These are phyloP conservation scores for Trametes meyenii DNA, from an alignment of 768 basidiomycete genomes.

Conservation along the genomic window DNA sequence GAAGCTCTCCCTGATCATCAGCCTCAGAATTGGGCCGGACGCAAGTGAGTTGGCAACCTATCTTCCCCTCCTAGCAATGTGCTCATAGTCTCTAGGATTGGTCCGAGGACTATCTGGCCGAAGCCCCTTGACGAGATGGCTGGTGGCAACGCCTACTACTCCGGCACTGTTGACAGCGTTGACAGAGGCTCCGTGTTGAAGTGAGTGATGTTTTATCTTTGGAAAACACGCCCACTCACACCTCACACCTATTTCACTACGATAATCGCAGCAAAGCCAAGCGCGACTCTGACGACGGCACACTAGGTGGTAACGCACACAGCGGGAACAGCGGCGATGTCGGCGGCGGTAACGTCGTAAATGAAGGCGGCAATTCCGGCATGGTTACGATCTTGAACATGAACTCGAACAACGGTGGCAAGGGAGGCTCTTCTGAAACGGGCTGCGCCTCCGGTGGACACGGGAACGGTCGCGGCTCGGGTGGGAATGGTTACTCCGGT, in stretches of 20 bases:
- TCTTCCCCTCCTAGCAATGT: not conserved
- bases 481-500: slow-evolving; percentile 16
- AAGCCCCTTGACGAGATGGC: slow-evolving; percentile 24
- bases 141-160: slow-evolving; percentile 29
- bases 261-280: not conserved
- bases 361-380: slow-evolving; percentile 27
- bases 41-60: slow-evolving; percentile 6
- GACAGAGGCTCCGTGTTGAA: not conserved
- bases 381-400: slow-evolving; percentile 35
- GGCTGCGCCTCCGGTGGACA: slow-evolving; percentile 32
- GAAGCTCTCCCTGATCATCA: slow-evolving; percentile 9
- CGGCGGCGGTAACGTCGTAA: slow-evolving; percentile 27
- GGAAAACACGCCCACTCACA: not conserved
- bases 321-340: slow-evolving; percentile 30
- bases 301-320: slow-evolving; percentile 33
- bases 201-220: not conserved
- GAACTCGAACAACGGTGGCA: slow-evolving; percentile 36
- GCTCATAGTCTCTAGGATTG: not conserved
- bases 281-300: slow-evolving; percentile 28
- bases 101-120: not conserved
- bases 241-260: not conserved
- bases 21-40: not conserved
- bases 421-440: slow-evolving; percentile 31
- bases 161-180: slow-evolving; percentile 20
- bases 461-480: slow-evolving; percentile 20